These are phyloP conservation scores for Coemansia nantahalensis DNA, from an alignment of 192 early-diverging fungal species.

Conservation along the genomic window DNA sequence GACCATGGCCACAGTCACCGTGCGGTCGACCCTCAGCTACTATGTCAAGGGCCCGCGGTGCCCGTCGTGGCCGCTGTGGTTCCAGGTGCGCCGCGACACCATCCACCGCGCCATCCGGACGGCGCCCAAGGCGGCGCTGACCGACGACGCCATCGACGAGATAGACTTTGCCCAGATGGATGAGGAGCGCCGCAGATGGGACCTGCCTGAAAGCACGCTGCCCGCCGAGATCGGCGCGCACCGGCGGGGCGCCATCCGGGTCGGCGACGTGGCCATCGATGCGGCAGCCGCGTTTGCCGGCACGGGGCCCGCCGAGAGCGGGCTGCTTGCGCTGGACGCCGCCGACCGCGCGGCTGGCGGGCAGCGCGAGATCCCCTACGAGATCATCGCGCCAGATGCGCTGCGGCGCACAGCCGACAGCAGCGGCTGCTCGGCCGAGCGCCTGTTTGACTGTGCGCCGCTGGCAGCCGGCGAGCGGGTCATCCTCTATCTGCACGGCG, in stretches of 20 bases:
- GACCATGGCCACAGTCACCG: conserved; percentile 9
- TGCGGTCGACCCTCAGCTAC: conserved; percentile 35
- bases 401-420: not conserved
- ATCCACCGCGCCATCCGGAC: conserved; percentile 13
- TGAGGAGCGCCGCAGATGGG: conserved; percentile 9
- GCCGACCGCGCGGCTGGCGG: conserved; percentile 5
- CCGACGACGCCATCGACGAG: conserved; percentile 36
- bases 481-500: conserved; percentile 77
- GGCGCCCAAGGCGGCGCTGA: not conserved
- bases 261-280: conserved; percentile 18
- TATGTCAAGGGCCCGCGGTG: conserved; percentile 37
- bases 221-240: conserved; percentile 18
- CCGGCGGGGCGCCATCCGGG: conserved; percentile 7
- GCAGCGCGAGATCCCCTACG: conserved; percentile 17
- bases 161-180: conserved; percentile 31
- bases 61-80: conserved; percentile 35
- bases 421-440: not conserved
- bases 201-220: conserved; percentile 13
- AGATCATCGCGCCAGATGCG: conserved; percentile 17
- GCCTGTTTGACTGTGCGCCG: conserved; percentile 21
- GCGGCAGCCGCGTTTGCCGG: conserved; percentile 10
- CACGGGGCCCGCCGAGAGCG: conserved; percentile 22
- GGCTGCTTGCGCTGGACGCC: conserved; percentile 11
- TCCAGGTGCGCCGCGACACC: conserved; percentile 36
- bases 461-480: conserved; percentile 44